Conservation (phyloP, 75 land plant genomes). For the Sequoiadendron giganteum region DNA sequence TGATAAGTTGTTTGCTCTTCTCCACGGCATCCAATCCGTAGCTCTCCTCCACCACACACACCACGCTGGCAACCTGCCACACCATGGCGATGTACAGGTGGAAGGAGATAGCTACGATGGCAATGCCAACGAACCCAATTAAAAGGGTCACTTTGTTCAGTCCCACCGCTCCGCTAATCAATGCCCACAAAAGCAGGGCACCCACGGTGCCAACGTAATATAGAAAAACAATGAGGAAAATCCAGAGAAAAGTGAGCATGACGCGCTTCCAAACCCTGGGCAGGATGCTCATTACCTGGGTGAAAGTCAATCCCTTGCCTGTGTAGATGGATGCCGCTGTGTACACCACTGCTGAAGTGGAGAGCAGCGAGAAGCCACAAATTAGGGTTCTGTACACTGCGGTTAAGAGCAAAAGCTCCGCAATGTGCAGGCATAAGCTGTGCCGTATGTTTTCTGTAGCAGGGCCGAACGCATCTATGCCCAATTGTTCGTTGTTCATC, state of each 20-base stretch:
- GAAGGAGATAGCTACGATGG: constrained; percentile 25
- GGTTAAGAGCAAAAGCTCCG: constrained; percentile 27
- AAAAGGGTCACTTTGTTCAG: neutral
- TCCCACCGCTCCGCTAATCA: constrained; percentile 7
- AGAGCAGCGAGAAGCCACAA: constrained; percentile 49
- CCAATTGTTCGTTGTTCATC: constrained; percentile 18
- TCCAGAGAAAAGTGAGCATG: constrained; percentile 62
- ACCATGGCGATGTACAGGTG: constrained; percentile 51
- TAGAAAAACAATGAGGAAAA: constrained; percentile 30
- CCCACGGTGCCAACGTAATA: constrained; percentile 23
- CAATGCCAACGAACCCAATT: constrained; percentile 10
- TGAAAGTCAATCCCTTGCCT: constrained; percentile 31
- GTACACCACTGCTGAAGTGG: constrained; percentile 65
- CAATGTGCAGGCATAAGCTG: constrained; percentile 25
- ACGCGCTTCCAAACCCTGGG: constrained; percentile 82
- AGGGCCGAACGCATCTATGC: constrained; percentile 2
- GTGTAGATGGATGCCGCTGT: constrained; percentile 62
- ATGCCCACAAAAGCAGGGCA: constrained; percentile 1
- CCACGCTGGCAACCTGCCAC: constrained; percentile 76
- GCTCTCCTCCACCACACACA: constrained; percentile 75
- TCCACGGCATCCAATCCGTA: constrained; percentile 60
- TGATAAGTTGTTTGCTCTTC: constrained; percentile 56
- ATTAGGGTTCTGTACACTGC: constrained; percentile 29
- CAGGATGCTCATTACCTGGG: constrained; percentile 48
- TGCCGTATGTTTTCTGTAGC: constrained; percentile 4